These are phyloP conservation scores for Thermothielavioides terrestris DNA, from an alignment of 495 filamentous ascomycete species.

Conservation along the genomic window DNA sequence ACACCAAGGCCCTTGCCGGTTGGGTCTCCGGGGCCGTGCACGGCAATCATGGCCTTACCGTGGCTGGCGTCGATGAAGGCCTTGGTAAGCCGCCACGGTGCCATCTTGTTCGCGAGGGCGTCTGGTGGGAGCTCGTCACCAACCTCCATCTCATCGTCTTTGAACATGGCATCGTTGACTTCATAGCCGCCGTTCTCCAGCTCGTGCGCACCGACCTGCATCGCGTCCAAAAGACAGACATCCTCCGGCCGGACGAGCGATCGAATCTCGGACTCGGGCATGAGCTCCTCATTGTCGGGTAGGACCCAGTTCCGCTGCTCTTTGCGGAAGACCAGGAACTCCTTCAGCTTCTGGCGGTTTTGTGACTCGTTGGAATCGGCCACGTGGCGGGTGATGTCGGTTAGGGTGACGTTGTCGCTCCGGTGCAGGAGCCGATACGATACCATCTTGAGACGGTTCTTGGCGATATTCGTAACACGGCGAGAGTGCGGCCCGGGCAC, in stretches of 20 bases:
- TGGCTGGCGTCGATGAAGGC: slow-evolving; percentile 90
- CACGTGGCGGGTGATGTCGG: slow-evolving; percentile 79
- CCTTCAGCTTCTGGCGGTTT: slow-evolving; percentile 91
- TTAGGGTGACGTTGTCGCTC: slow-evolving; percentile 58
- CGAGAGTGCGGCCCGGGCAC: slow-evolving; percentile 89
- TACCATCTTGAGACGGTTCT: slow-evolving; percentile 93
- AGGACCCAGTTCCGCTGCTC: slow-evolving; percentile 79
- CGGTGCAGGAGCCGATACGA: slow-evolving; percentile 76
- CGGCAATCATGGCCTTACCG: slow-evolving; percentile 92
- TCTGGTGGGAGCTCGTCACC: slow-evolving; percentile 62
- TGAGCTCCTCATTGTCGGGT: slow-evolving; percentile 55
- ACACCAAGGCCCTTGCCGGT: slow-evolving; percentile 88
- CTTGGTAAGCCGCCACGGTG: slow-evolving; percentile 90
- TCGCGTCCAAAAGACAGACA: slow-evolving; percentile 85
- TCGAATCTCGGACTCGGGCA: slow-evolving; percentile 69
- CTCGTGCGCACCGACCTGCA: slow-evolving; percentile 86
- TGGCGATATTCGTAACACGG: slow-evolving; percentile 87
- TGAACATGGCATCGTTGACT: slow-evolving; percentile 49
- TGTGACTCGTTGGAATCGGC: slow-evolving; percentile 86
- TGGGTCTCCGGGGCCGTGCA: slow-evolving; percentile 94
- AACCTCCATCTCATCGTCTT: slow-evolving; percentile 46
- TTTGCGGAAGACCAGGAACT: slow-evolving; percentile 85
- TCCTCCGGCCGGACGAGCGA: slow-evolving; percentile 90
- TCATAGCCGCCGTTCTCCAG: slow-evolving; percentile 71
- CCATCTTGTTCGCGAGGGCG: slow-evolving; percentile 54